Evolutionary conservation across 192 early-diverging fungal species (phyloP).

Genomic region (Jimgerdemannia flammicorona): DNA sequence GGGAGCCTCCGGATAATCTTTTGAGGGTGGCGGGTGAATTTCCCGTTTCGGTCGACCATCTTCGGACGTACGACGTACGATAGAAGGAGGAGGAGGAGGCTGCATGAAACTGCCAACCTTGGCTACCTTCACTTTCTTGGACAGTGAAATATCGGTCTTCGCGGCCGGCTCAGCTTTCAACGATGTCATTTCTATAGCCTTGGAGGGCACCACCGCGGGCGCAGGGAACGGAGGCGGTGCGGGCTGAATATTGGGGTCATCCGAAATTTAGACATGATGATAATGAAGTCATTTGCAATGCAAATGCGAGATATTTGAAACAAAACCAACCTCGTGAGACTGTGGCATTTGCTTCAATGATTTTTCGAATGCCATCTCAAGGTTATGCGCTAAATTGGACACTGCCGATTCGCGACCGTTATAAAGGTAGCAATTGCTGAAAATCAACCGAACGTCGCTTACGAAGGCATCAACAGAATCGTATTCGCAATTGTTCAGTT

Average conservation of each 20-base stretch:
- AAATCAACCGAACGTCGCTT: constrained; percentile 68
- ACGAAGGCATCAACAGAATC: constrained; percentile 60
- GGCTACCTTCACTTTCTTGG: constrained; percentile 5
- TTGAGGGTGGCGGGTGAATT: constrained; percentile 55
- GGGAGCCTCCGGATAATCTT: constrained; percentile 40
- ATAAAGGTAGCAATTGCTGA: constrained; percentile 77
- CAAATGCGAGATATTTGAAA: not conserved
- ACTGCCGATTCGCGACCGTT: constrained; percentile 73
- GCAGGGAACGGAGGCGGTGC: not conserved
- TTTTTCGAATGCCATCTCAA: constrained; percentile 67
- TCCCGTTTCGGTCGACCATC: constrained; percentile 67
- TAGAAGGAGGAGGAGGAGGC: constrained; percentile 15
- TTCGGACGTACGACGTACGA: constrained; percentile 33
- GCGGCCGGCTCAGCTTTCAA: constrained; percentile 13
- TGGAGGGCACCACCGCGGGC: not conserved
- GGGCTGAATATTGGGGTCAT: not conserved
- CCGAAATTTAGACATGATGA: too few species aligned
- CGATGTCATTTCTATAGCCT: not conserved
- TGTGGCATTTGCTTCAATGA: constrained; percentile 68
- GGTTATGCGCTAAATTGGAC: constrained; percentile 61
- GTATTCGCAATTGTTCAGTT: constrained; percentile 61
- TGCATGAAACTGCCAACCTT: constrained; percentile 1
- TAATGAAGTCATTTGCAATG: not conserved
- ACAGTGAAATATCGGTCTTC: constrained; percentile 14
- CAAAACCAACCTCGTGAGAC: constrained; percentile 44